Evolutionary conservation across 257 asterid species (phyloP).

Genomic region (Salvia miltiorrhiza): DNA sequence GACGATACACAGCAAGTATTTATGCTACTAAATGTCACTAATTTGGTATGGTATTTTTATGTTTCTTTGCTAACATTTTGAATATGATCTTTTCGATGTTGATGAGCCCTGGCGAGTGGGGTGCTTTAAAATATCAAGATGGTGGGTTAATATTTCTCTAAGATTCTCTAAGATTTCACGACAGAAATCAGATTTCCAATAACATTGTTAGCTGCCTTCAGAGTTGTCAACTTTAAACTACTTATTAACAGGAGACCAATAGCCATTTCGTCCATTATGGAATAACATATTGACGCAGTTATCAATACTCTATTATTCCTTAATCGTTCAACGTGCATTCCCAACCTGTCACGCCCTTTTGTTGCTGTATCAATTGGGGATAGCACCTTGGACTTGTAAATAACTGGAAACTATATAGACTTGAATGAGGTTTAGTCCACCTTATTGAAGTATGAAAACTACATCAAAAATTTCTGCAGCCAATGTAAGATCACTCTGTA

Average conservation of each 20-base stretch:
- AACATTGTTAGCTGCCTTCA: neutral
- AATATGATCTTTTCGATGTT: neutral
- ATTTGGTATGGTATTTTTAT: neutral
- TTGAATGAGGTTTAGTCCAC: neutral
- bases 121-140: constrained; percentile 1
- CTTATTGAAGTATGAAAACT: neutral
- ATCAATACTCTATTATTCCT: neutral
- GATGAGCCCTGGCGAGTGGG: neutral
- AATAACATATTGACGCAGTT: neutral
- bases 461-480: neutral
- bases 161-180: neutral
- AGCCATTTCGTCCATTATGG: neutral
- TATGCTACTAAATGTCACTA: neutral
- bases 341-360: neutral
- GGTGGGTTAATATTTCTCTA: neutral
- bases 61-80: neutral
- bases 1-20: neutral
- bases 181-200: neutral
- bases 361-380: neutral
- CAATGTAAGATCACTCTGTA: neutral
- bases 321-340: neutral
- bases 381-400: neutral
- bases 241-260: neutral
- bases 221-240: neutral
- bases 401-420: neutral